phyloP scores from a whole-genome alignment of 2,329 filamentous ascomycete genomes.

The Colletotrichum sp. region DNA sequence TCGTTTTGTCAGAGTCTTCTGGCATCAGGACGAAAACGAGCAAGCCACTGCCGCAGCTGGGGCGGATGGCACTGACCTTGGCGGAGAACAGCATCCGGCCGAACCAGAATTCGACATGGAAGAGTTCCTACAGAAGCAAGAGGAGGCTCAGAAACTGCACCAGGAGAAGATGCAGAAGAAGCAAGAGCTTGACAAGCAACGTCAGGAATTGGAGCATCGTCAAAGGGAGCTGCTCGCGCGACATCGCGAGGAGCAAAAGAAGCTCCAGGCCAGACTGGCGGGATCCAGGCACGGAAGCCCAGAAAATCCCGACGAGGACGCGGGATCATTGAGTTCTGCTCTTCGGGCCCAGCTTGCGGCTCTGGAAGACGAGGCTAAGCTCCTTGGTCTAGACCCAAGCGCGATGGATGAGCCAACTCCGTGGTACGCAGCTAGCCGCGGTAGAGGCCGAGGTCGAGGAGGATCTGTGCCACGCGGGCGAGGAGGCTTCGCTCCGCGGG shows the following conservation, averaged over 20 bases:
- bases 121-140: slow-evolving; percentile 71
- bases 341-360: slow-evolving; percentile 75
- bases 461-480: slow-evolving; percentile 35
- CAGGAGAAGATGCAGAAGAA: slow-evolving; percentile 69
- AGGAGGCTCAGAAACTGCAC: slow-evolving; percentile 72
- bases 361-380: slow-evolving; percentile 75
- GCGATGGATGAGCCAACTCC: slow-evolving; percentile 47
- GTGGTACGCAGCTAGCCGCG: slow-evolving; percentile 27
- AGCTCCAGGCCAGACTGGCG: slow-evolving; percentile 65
- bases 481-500: slow-evolving; percentile 36
- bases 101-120: slow-evolving; percentile 70
- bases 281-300: slow-evolving; percentile 47
- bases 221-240: slow-evolving; percentile 65
- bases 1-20: slow-evolving; percentile 84
- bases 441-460: slow-evolving; percentile 48
- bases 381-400: slow-evolving; percentile 70
- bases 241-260: slow-evolving; percentile 69
- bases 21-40: slow-evolving; percentile 64
- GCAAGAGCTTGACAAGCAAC: slow-evolving; percentile 66
- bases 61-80: slow-evolving; percentile 23
- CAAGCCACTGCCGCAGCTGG: slow-evolving; percentile 35
- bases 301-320: slow-evolving; percentile 20
- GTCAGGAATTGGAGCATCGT: slow-evolving; percentile 69
- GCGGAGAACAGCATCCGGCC: slow-evolving; percentile 7
- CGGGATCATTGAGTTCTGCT: slow-evolving; percentile 52